Percentiles rank a stretch among this genome's conserved stretches.
Evolutionary conservation across 345 rosid species (phyloP).

Genomic region (Zanthoxylum bungeanum): DNA sequence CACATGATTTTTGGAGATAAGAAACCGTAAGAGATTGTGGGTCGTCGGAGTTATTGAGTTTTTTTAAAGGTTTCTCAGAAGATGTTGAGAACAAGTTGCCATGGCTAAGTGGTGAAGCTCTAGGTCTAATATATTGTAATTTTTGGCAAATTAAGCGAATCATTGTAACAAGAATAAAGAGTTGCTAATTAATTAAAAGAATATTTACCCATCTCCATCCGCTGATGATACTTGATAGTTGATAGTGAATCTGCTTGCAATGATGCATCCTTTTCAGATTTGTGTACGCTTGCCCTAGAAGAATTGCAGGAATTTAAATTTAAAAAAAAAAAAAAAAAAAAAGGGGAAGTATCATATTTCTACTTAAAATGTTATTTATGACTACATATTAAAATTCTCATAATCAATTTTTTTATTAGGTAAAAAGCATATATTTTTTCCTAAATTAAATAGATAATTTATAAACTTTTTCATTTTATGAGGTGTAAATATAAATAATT

Average conservation of each 20-base stretch:
- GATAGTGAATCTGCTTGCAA: neutral
- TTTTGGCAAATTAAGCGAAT: neutral
- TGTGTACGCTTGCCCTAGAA: neutral
- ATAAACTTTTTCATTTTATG: no score
- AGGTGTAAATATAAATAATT: no score
- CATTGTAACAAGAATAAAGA: neutral
- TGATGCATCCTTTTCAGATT: neutral
- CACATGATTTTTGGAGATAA: neutral
- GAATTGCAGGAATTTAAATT: neutral
- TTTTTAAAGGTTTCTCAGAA: neutral
- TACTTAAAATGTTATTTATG: no score
- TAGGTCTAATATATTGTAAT: neutral
- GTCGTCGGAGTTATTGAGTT: no score
- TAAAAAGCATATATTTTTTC: no score
- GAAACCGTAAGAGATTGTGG: no score
- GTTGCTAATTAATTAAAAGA: neutral
- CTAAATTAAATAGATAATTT: no score
- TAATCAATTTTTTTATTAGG: no score
- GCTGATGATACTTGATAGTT: neutral
- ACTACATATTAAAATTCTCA: no score
- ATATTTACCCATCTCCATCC: neutral
- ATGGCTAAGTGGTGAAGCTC: neutral
- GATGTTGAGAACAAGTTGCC: neutral
- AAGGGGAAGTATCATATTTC: no score
- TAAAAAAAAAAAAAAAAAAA: no score